Evolutionary conservation across 2,329 filamentous ascomycete genomes (phyloP), one percentile per base, ranked within the genome.

Genomic region (Leptodontidium sp.): DNA sequence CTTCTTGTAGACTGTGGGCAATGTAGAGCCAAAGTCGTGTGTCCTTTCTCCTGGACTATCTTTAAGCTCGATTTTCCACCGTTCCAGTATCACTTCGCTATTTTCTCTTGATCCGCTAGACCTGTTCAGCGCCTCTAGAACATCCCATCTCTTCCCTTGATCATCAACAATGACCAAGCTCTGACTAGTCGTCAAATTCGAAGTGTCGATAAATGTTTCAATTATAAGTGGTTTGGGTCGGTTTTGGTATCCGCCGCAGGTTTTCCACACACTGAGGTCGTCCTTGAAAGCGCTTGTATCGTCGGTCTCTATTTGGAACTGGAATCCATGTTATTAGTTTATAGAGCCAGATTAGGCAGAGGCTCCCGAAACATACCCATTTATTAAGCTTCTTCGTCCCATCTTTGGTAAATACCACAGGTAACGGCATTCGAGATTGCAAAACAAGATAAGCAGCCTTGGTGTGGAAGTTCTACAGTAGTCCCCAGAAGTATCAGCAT

Each of bases 301-400:
- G 75, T 97, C 92, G 55, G 97, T 91, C 74, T 97, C 92, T 74
- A 98, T 90, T 83, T 97, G 97, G 82, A 98, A 99, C 96, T 98
- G 38, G 17, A 52, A 12, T 29, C 5, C 35, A 24, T 43, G 32
- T n/a, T 14, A 2, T 64, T 21, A 64, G 35, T 32, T 45, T 40
- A 40, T n/a, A 21, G n/a, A 45, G 32, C 15, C n/a, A 32, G 8
- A 35, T 35, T 38, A 15, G 24, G 35, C 40, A 64, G 62, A 38
- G 55, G 55, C 52, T 43, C 4, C 15, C 52, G 64, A 52, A 29
- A 58, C 90, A 71, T 86, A 95, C 93, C 93, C 93, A 97, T 88
- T 93, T 93, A 78, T 96, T 97, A 62, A 91, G 86, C 80, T 90
- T 91, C 71, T 88, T 87, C 72, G 74, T 80, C 50, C 87, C 85